Base-by-base conservation (phyloP, 768 basidiomycete species). In the Galerina sulciceps region DNA sequence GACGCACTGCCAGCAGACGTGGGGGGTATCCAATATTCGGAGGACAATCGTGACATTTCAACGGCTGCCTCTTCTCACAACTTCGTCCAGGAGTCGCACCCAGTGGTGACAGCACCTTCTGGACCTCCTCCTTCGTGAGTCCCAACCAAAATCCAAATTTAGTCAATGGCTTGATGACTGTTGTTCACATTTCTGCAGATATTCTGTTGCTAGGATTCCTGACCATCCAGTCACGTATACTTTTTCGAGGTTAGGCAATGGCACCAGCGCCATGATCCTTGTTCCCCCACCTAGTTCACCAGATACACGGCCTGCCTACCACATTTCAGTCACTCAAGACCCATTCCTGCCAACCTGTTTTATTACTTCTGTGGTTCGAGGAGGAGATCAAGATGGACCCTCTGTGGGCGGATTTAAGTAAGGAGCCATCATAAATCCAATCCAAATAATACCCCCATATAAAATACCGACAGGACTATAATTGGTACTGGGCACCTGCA, bases 351-450 rank as follows among this genome's bases (percentile, higher is more conserved):
- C 66, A 6, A 57, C 49, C 22, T 66, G 61, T 41, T 50, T 61
- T 18, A 50, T 65, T 17, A 69, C 68, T 10, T 53, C 65, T 9
- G 45, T 69, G 15, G 53, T 59, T 14, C 64, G 58, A 47, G 66
- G 67, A 2, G 59, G 63, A 41, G 59, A 45, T 5, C 46, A 35
- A 3, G 26, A 50, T 57, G 65, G 62, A 2, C 43, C 55, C 14
- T 51, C 65, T 31, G 43, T 69, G 17, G 68, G 61, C n/a, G 59
- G 62, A 8, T 67, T 69, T 45, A 58, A 45, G 68, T 67, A 41
- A 37, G 64, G 62, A 31, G 4, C 8, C 26, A 8, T 31, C 26
- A 31, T 31, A 2, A 3, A 31, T 31, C 5, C 26, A 31, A 0
- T 31, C 26, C 2, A 1, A n/a, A 31, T 31, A 31, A 31, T 8